A percentile compares a stretch with the other conserved stretches of the same genome.
phyloP scores from a whole-genome alignment of 2,329 filamentous ascomycete species.

The Ascochyta pisi region DNA sequence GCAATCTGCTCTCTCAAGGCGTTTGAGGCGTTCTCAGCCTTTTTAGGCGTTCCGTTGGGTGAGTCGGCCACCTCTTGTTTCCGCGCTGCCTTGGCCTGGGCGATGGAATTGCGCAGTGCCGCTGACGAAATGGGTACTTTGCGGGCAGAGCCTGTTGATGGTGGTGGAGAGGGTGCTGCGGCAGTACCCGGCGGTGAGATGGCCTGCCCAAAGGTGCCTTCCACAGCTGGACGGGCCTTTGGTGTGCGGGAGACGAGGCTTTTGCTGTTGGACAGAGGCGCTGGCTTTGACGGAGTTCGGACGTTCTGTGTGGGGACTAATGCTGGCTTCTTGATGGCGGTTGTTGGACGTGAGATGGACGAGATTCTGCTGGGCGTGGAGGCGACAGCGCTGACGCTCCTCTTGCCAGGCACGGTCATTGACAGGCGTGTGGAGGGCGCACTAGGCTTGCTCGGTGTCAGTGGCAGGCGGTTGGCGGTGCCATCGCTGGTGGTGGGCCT shows the following conservation, averaged over 20 bases:
- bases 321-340: slow-evolving; percentile 40
- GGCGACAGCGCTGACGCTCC: slow-evolving; percentile 44
- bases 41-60: slow-evolving; percentile 34
- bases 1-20: slow-evolving; percentile 90
- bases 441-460: slow-evolving; percentile 39
- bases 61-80: slow-evolving; percentile 30
- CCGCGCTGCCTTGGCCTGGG: slow-evolving; percentile 86
- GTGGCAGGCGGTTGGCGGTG: slow-evolving; percentile 33
- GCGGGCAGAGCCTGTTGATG: slow-evolving; percentile 44
- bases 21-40: slow-evolving; percentile 72
- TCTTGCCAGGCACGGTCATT: slow-evolving; percentile 46
- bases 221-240: slow-evolving; percentile 41
- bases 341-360: slow-evolving; percentile 42
- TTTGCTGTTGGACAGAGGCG: slow-evolving; percentile 46
- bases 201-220: slow-evolving; percentile 45
- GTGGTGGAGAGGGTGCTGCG: slow-evolving; percentile 15
- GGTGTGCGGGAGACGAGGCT: slow-evolving; percentile 46
- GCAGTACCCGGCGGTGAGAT: slow-evolving; percentile 36
- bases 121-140: slow-evolving; percentile 73
- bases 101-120: slow-evolving; percentile 87
- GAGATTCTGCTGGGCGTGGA: slow-evolving; percentile 34
- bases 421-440: slow-evolving; percentile 31
- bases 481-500: slow-evolving; percentile 58
- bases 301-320: slow-evolving; percentile 35
- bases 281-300: slow-evolving; percentile 37